phyloP scores from a whole-genome alignment of 1,284 basidiomycete species.

The Ceratobasidium sp. region DNA sequence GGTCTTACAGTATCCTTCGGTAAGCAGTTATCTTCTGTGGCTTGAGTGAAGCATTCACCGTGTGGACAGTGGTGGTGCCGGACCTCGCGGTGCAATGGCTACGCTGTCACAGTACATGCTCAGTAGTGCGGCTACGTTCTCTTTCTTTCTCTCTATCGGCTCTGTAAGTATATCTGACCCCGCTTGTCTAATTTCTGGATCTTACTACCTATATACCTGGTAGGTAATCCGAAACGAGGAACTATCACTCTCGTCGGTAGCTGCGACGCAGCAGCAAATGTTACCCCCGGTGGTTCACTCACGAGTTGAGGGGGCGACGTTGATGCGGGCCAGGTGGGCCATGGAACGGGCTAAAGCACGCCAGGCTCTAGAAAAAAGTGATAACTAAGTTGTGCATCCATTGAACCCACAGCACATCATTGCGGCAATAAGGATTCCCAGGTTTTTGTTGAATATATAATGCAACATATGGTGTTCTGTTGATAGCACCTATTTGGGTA shows the following conservation, averaged over 20 bases:
- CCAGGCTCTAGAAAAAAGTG: conserved; percentile 20
- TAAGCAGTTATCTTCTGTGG: conserved; percentile 52
- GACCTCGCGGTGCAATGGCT: conserved; percentile 82
- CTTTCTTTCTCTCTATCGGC: conserved; percentile 84
- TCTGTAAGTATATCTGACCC: conserved; percentile 60
- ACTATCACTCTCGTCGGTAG: conserved; percentile 35
- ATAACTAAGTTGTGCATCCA: conserved; percentile 10
- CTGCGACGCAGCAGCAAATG: conserved; percentile 41
- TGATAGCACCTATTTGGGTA: neutral
- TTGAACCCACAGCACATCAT: neutral
- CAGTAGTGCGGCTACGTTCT: conserved; percentile 84
- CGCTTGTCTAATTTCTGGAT: neutral
- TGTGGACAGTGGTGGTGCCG: conserved; percentile 75
- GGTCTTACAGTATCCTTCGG: conserved; percentile 87
- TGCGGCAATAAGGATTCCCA: neutral
- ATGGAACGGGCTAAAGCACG: conserved; percentile 41
- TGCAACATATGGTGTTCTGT: conserved; percentile 1
- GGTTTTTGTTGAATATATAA: conserved; percentile 16
- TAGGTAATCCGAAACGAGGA: conserved; percentile 48
- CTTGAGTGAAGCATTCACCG: neutral
- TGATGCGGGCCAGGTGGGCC: conserved; percentile 45
- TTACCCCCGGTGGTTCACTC: conserved; percentile 42
- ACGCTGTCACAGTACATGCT: conserved; percentile 96
- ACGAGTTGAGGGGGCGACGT: conserved; percentile 36
- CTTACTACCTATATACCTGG: neutral